Conservation (phyloP, 768 basidiomycete genomes). For the Mycena epipterygia region DNA sequence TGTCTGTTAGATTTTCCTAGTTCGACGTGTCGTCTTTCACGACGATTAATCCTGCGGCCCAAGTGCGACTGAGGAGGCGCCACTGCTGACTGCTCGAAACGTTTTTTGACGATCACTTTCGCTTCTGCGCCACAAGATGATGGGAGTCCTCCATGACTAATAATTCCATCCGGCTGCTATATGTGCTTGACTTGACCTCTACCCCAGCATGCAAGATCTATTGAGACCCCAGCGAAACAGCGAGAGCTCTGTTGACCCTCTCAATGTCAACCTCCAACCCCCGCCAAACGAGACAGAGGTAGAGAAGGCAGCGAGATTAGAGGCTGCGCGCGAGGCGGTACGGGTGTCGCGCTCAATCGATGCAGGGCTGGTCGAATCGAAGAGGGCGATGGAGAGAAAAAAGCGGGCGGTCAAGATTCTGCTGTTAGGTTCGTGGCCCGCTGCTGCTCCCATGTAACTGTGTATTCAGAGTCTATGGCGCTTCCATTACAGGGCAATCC, state of each 20-base stretch:
- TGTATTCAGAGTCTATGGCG: neutral
- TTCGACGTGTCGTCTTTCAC: too few species aligned
- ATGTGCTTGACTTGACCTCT: slow-evolving; percentile 3
- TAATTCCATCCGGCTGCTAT: slow-evolving; percentile 23
- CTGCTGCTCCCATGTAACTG: neutral
- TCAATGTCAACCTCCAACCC: slow-evolving; percentile 42
- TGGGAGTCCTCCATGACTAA: slow-evolving; percentile 20
- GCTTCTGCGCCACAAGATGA: slow-evolving; percentile 9
- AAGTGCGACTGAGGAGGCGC: too few species aligned
- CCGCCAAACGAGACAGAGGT: slow-evolving; percentile 53
- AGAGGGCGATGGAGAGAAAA: slow-evolving; percentile 50
- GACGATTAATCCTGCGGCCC: too few species aligned
- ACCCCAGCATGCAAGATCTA: slow-evolving; percentile 18
- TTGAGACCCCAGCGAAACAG: neutral
- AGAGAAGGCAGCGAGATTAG: slow-evolving; percentile 45
- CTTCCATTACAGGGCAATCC: slow-evolving; percentile 47
- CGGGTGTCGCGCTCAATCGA: slow-evolving; percentile 53
- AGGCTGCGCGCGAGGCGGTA: slow-evolving; percentile 49
- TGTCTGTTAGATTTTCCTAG: too few species aligned
- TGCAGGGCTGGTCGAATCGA: slow-evolving; percentile 47
- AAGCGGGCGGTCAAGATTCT: slow-evolving; percentile 56
- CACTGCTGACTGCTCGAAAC: too few species aligned
- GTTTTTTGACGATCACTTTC: neutral
- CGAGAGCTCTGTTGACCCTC: slow-evolving; percentile 45
- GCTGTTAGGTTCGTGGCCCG: slow-evolving; percentile 49